Conservation (phyloP, 768 basidiomycete species). For the Pisolithus marmoratus region DNA sequence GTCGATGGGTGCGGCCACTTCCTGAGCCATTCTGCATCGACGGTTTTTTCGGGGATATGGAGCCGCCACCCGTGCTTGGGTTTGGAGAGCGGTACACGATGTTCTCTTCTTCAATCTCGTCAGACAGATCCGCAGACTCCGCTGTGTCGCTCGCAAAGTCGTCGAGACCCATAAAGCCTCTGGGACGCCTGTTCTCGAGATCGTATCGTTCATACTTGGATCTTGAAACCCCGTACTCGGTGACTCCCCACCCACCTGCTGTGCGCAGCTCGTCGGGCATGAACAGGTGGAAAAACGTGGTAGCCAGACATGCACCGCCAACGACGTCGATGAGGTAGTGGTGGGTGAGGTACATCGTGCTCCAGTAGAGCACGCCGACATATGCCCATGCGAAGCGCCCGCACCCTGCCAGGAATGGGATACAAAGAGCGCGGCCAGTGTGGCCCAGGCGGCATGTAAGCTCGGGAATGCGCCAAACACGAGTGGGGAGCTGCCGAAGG, state of each 20-base stretch:
- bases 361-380: conserved; percentile 87
- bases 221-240: background rate
- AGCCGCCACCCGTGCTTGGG: conserved; percentile 14
- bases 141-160: conserved; percentile 31
- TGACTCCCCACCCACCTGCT: conserved; percentile 36
- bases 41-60: conserved; percentile 12
- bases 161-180: conserved; percentile 23
- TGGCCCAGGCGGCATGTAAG: conserved; percentile 85
- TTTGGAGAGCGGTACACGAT: conserved; percentile 69
- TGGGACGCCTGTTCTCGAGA: conserved; percentile 46
- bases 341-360: conserved; percentile 97
- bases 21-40: conserved; percentile 13
- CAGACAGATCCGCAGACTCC: conserved; percentile 53
- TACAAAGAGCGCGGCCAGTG: conserved; percentile 88
- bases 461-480: conserved; percentile 97
- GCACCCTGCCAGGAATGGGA: conserved; percentile 89
- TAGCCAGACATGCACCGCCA: conserved; percentile 86
- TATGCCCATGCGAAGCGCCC: conserved; percentile 75
- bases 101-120: conserved; percentile 56
- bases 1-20: conserved; percentile 50
- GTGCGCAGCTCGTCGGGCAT: conserved; percentile 77
- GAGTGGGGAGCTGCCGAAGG: conserved; percentile 84
- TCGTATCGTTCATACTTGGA: conserved; percentile 78
- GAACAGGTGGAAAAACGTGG: conserved; percentile 80
- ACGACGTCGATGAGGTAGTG: conserved; percentile 99